Conservation (phyloP, 2,329 filamentous ascomycete species). For the Cercospora sojina region DNA sequence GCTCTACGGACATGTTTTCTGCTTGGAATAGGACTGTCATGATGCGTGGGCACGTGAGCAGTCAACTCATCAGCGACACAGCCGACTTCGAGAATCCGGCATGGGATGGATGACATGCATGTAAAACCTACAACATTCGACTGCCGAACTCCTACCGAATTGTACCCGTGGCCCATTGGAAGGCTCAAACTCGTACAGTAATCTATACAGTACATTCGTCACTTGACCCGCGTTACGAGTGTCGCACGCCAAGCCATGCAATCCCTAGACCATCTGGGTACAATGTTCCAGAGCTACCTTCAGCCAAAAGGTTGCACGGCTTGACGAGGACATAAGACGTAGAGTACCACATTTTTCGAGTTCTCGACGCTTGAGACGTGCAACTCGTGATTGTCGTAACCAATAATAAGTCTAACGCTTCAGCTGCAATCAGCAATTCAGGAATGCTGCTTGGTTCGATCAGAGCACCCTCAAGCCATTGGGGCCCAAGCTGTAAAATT, state of each 20-base stretch:
- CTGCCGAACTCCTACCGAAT: not conserved
- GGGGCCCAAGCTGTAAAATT: not conserved
- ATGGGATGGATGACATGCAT: not conserved
- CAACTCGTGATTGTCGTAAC: not conserved
- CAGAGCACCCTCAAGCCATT: not conserved
- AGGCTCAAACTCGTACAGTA: too few relatives aligned
- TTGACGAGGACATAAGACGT: not conserved
- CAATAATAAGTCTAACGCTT: not conserved
- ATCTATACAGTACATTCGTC: not conserved
- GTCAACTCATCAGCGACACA: not conserved
- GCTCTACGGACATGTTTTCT: conserved; percentile 37
- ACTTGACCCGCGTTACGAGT: not conserved
- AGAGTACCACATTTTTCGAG: not conserved
- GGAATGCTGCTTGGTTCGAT: not conserved
- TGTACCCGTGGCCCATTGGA: not conserved
- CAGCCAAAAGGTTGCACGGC: not conserved
- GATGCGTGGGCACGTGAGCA: not conserved
- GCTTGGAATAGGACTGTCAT: conserved; percentile 32
- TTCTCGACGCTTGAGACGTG: not conserved
- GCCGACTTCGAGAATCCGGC: too few relatives aligned
- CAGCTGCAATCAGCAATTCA: not conserved
- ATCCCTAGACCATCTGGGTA: not conserved
- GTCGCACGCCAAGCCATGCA: not conserved
- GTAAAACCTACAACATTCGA: not conserved
- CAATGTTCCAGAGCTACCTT: conserved; percentile 12